These are phyloP conservation scores for Loxodes magnus DNA, from an alignment of 73 alveolate species.

Conservation along the genomic window DNA sequence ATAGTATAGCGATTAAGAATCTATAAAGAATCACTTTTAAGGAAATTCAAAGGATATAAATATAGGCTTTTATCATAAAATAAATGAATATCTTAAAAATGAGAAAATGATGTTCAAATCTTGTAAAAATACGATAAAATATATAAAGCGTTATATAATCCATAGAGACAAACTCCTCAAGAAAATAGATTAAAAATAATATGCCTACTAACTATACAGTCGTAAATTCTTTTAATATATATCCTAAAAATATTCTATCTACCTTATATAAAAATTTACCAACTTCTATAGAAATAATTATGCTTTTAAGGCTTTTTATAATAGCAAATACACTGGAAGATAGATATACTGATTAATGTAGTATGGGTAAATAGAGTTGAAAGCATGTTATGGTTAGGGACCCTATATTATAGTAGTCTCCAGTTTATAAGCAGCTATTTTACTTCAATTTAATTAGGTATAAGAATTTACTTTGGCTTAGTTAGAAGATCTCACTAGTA, in stretches of 20 bases:
- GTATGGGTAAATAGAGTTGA: constrained; percentile 27
- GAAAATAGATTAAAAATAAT: constrained; percentile 38
- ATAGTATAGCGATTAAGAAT: no score
- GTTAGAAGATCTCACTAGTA: constrained; percentile 28
- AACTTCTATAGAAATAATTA: constrained; percentile 34
- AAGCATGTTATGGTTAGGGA: constrained; percentile 22
- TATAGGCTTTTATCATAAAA: no score
- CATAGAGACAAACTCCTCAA: constrained; percentile 35
- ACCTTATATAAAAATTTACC: constrained; percentile 56
- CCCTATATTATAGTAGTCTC: constrained; percentile 23
- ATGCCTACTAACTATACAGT: constrained; percentile 12
- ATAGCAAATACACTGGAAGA: constrained; percentile 41
- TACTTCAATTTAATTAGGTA: constrained; percentile 33
- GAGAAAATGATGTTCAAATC: no score
- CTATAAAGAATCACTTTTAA: no score
- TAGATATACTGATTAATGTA: constrained; percentile 31
- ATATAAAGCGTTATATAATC: no score
- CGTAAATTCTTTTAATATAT: constrained; percentile 26
- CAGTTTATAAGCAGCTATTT: constrained; percentile 42
- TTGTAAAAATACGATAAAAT: no score
- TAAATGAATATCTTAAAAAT: no score
- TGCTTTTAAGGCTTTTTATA: constrained; percentile 35
- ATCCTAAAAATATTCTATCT: constrained; percentile 46
- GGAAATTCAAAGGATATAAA: no score
- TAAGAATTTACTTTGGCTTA: constrained; percentile 19